A percentile compares a stretch with the other conserved stretches of the same genome.
phyloP scores from a whole-genome alignment of 352 stramenopile species.

The Pythium pyrilobum region DNA sequence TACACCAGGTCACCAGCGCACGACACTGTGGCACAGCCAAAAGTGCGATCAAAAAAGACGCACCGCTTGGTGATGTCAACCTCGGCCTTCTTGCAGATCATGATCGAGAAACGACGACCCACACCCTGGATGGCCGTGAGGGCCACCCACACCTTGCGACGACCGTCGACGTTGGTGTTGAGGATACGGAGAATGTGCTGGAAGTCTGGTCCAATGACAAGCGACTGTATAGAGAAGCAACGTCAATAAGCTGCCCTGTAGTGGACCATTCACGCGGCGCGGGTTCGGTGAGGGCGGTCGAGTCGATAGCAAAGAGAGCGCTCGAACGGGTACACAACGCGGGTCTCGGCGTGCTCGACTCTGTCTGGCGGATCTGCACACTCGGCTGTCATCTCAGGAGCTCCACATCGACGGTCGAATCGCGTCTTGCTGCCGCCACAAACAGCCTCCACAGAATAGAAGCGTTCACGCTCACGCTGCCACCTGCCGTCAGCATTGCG shows the following conservation, averaged over 20 bases:
- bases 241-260: conserved; percentile 7
- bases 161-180: conserved; percentile 99
- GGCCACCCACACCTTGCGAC: conserved; percentile 90
- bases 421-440: too few species aligned
- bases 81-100: conserved; percentile 99
- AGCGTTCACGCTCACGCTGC: too few species aligned
- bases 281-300: too few species aligned
- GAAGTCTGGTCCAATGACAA: conserved; percentile 95
- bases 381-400: too few species aligned
- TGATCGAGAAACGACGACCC: conserved; percentile 81
- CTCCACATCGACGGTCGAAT: too few species aligned
- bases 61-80: conserved; percentile 98
- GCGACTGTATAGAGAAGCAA: conserved; percentile 45
- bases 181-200: conserved; percentile 99
- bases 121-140: conserved; percentile 85
- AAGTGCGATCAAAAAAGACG: not conserved
- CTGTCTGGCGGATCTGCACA: too few species aligned
- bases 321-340: too few species aligned
- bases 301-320: too few species aligned
- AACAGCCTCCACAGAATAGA: too few species aligned
- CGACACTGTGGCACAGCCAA: not conserved
- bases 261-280: too few species aligned
- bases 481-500: too few species aligned
- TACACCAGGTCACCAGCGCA: not conserved
- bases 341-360: too few species aligned